Conservation (phyloP, 2,329 filamentous ascomycete genomes). For the Aspergillus novoparasiticus region DNA sequence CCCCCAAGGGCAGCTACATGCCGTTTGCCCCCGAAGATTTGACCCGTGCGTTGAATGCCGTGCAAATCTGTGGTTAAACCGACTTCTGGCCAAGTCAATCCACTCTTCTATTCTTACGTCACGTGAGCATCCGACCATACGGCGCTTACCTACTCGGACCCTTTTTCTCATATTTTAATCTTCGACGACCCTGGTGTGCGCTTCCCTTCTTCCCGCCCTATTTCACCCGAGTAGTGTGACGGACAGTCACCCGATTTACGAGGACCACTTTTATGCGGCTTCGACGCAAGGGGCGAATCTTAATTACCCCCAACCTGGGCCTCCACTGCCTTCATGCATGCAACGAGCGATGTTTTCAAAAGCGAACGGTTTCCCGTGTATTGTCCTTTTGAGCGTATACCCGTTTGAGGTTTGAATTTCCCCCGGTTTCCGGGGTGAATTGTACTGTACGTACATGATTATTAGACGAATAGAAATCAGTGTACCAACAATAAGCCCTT, state of each 20-base stretch:
- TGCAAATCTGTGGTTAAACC: conserved; percentile 32
- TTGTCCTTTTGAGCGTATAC: conserved; percentile 35
- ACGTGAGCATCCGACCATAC: conserved; percentile 1
- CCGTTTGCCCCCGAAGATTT: conserved; percentile 41
- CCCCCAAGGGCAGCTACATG: conserved; percentile 28
- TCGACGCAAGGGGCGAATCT: conserved; percentile 9
- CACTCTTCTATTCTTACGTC: conserved; percentile 7
- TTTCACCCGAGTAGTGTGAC: conserved; percentile 2
- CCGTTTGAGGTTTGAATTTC: conserved; percentile 19
- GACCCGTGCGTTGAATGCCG: conserved; percentile 39
- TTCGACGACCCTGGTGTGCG: conserved; percentile 13
- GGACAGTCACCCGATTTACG: background rate
- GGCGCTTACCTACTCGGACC: background rate
- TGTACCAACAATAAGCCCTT: background rate
- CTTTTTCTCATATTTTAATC: conserved; percentile 1
- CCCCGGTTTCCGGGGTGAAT: background rate
- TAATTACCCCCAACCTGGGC: conserved; percentile 1
- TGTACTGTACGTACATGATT: conserved; percentile 5
- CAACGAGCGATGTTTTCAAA: conserved; percentile 15
- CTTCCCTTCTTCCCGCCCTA: conserved; percentile 4
- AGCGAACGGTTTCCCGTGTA: conserved; percentile 19
- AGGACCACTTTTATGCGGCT: conserved; percentile 3
- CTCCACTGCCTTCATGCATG: conserved; percentile 12
- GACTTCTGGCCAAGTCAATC: conserved; percentile 14
- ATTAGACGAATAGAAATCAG: conserved; percentile 2